Conservation (phyloP, 495 filamentous ascomycete species). For the Hypomontagnella monticulosa region DNA sequence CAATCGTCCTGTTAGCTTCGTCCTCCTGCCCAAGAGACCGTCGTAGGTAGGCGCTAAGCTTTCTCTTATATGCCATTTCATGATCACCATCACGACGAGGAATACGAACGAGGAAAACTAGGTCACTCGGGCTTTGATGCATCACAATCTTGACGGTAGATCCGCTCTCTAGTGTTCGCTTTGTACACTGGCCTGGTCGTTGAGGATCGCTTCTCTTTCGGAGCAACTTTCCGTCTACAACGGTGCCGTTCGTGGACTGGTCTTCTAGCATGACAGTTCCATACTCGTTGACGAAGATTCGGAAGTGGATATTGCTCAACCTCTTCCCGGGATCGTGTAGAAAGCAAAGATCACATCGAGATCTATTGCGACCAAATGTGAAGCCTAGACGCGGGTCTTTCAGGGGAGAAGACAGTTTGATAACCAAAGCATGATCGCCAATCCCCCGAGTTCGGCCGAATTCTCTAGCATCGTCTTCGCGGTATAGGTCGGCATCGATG, state of each 20-base stretch:
- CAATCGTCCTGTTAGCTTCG: constrained; percentile 53
- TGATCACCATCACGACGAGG: constrained; percentile 71
- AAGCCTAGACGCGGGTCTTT: constrained; percentile 75
- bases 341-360: constrained; percentile 79
- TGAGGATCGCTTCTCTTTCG: constrained; percentile 50
- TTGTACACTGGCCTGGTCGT: constrained; percentile 44
- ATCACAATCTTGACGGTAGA: constrained; percentile 77
- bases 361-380: constrained; percentile 79
- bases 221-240: constrained; percentile 76
- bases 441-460: constrained; percentile 60
- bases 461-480: constrained; percentile 51
- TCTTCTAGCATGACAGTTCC: constrained; percentile 91
- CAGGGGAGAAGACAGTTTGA: constrained; percentile 78
- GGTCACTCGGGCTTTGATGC: constrained; percentile 53
- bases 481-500: constrained; percentile 57
- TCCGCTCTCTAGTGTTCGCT: constrained; percentile 74
- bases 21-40: constrained; percentile 23
- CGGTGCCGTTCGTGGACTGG: constrained; percentile 89
- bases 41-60: constrained; percentile 64
- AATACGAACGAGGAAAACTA: constrained; percentile 87
- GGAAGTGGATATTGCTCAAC: constrained; percentile 90
- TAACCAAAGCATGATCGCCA: constrained; percentile 74
- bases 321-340: constrained; percentile 64
- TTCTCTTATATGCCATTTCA: constrained; percentile 66
- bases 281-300: constrained; percentile 83